Conservation (phyloP, 768 basidiomycete species). For the Amanita inopinata region DNA sequence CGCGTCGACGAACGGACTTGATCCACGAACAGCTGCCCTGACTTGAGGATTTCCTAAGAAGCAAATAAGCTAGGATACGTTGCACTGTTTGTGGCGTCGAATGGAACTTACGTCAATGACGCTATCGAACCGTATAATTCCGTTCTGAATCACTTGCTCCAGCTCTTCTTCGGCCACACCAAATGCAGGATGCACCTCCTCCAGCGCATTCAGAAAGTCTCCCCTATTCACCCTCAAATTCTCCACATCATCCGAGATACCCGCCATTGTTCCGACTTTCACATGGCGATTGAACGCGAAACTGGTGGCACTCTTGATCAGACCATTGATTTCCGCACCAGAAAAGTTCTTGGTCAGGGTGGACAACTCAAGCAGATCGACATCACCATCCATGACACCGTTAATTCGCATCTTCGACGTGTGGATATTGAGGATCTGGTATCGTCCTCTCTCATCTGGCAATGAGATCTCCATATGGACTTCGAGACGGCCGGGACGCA, state of each 20-base stretch:
- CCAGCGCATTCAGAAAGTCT: slow-evolving; percentile 86
- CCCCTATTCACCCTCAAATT: slow-evolving; percentile 76
- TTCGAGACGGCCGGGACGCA: slow-evolving; percentile 96
- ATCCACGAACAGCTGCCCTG: slow-evolving; percentile 83
- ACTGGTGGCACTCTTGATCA: slow-evolving; percentile 97
- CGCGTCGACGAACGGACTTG: slow-evolving; percentile 87
- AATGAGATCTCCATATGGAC: slow-evolving; percentile 99
- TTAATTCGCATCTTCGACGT: slow-evolving; percentile 91
- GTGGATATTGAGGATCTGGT: slow-evolving; percentile 92
- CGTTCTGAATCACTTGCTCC: slow-evolving; percentile 86
- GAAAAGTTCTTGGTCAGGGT: slow-evolving; percentile 90
- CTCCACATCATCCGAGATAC: slow-evolving; percentile 92
- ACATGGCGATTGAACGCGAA: slow-evolving; percentile 98
- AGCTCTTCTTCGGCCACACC: slow-evolving; percentile 98
- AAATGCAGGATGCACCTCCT: slow-evolving; percentile 93
- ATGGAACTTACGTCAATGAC: slow-evolving; percentile 61
- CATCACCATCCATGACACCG: slow-evolving; percentile 79
- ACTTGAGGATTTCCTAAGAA: slow-evolving; percentile 72
- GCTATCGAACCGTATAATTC: slow-evolving; percentile 81
- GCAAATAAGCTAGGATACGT: slow-evolving; percentile 7
- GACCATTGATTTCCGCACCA: slow-evolving; percentile 90
- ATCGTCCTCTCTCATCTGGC: slow-evolving; percentile 86
- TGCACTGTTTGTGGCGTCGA: too few relatives aligned
- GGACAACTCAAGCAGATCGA: slow-evolving; percentile 78
- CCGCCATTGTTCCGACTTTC: slow-evolving; percentile 95